phyloP scores from a whole-genome alignment of 2,329 filamentous ascomycete genomes.

The Scedosporium apiospermum region DNA sequence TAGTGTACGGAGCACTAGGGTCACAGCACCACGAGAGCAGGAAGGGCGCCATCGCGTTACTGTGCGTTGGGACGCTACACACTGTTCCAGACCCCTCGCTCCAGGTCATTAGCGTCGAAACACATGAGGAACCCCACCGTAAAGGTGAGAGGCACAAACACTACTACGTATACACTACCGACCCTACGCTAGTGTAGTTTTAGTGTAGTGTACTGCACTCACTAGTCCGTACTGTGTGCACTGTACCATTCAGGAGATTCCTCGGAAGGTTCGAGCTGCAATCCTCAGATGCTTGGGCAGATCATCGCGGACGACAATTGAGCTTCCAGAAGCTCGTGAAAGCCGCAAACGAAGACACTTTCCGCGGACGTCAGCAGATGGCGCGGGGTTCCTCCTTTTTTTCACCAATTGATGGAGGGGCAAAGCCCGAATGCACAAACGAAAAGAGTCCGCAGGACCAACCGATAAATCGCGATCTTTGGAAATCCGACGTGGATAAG shows the following conservation, averaged over 20 bases:
- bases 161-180: neutral
- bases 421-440: neutral
- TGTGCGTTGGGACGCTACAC: neutral
- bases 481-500: neutral
- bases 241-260: neutral
- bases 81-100: neutral
- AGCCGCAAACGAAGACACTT: neutral
- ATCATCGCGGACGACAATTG: neutral
- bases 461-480: neutral
- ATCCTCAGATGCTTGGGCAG: too few relatives aligned
- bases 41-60: neutral
- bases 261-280: neutral
- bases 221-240: neutral
- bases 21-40: neutral
- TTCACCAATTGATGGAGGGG: neutral
- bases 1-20: too few relatives aligned
- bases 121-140: slow-evolving; percentile 11
- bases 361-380: too few relatives aligned
- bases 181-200: neutral
- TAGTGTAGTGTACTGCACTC: neutral
- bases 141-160: slow-evolving; percentile 8
- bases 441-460: neutral
- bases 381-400: neutral
- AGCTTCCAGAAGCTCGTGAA: neutral
- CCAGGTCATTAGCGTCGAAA: slow-evolving; percentile 1